Base-by-base conservation (phyloP, 768 basidiomycete genomes). In the Filobasidium floriforme region DNA sequence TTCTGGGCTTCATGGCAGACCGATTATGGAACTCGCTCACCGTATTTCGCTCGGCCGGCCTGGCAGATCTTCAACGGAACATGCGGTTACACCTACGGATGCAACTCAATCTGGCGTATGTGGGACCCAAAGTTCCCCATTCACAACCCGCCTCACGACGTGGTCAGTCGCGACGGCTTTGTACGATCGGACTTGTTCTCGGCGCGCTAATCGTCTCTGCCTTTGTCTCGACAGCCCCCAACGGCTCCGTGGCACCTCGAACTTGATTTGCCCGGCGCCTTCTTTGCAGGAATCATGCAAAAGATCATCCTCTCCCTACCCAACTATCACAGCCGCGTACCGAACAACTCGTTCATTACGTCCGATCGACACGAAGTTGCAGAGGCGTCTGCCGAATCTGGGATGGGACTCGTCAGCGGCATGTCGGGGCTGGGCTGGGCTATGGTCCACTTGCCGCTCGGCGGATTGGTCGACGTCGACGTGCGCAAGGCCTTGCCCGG, bases 211-310 rank as follows among this genome's bases (percentile, higher is more conserved):
- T n/a, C n/a, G n/a, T n/a, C n/a, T n/a, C n/a, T n/a, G n/a, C n/a
- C n/a, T n/a, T n/a, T n/a, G n/a, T n/a, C n/a, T 44, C 43, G 43
- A 44, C 10, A 44, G 43, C 43, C 10, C 43, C 43, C 43, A 19
- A 10, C 43, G 10, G 43, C 43, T 44, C 10, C 43, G 43, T 44
- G 43, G 43, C 43, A 44, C 19, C 10, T 19, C 49, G 69, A 70
- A 60, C 62, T 70, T 1, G 69, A 70, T 41, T 63, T 70, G 6
- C 44, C 59, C 11, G 69, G 69, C 22, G 66, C 67, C n/a, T 64
- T 51, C 40, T 32, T 60, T 19, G 62, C 61, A 1, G 51, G 41
- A 9, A 49, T 57, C 22, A 52, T 60, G 46, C 41, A 57, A 18
- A 54, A 51, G 14, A 67, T 67, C 44, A 24, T 70, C 18, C 9